Base-by-base conservation (phyloP, 495 filamentous ascomycete species). In the Hyaloscypha bicolor region DNA sequence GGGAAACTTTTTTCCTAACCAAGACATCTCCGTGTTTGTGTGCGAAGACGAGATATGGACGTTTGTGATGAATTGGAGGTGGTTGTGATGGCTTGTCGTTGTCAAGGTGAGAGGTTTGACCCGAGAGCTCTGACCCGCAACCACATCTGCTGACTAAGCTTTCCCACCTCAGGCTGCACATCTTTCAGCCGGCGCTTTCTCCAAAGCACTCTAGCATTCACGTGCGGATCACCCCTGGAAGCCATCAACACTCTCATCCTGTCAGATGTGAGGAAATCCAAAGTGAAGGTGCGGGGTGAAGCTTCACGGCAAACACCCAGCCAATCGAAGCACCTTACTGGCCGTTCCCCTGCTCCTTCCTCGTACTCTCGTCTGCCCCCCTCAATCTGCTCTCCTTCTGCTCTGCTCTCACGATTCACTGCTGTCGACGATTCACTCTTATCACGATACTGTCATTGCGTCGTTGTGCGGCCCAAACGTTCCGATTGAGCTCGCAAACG, bases 1-100 rank as follows among this genome's bases (percentile, higher is more conserved):
- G 73, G 91, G 91, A 84, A 94, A 98, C 86, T 97, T 97, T 88
- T 96, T 97, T 64, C 88, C 88, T 78, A 97, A 85, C 79, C 92
- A 82, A 82, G 87, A 85, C 92, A 94, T 93, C 55, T 68, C 65
- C 68, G 60, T 21, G 9, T 60, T 53, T 61, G 64, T 65, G 32
- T 65, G 55, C 39, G 60, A 55, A 57, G 60, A 60, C 60, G 63
- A 63, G 60, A 58, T 16, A 64, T 37, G 65, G 37, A 52, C 37
- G 56, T 73, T 77, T 12, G 65, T 59, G 65, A 57, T 64, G 63
- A 32, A 53, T 58, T 61, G 48, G 62, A 55, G 60, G 42, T 29
- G 45, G 32, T 61, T 31, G 42, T 72, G 69, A 65, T 68, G 65
- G 61, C 5, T 65, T 16, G 64, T 14, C 21, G 65, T 64, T 42